Percentiles rank a stretch among this genome's conserved stretches.
Conservation (phyloP, 306 rosid species). For the Phaseolus lunatus region DNA sequence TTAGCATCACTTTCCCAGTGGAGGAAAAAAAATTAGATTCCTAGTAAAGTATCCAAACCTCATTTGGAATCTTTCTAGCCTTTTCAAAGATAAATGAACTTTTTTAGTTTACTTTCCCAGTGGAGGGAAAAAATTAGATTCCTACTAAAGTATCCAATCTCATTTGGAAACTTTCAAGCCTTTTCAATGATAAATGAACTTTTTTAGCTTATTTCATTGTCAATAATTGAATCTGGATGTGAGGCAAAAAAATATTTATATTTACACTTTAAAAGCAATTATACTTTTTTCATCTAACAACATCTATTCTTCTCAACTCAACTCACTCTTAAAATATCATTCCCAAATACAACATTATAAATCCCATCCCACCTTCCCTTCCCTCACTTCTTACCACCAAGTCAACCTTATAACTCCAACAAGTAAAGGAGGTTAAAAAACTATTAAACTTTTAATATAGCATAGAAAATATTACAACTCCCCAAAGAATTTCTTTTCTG, state of each 20-base stretch:
- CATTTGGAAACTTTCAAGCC: background rate
- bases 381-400: too few relatives aligned
- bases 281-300: background rate
- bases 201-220: background rate
- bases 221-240: background rate
- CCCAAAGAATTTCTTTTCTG: background rate
- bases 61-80: too few relatives aligned
- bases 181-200: background rate
- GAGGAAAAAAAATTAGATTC: too few relatives aligned
- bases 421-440: background rate
- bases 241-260: background rate
- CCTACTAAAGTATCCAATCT: too few relatives aligned
- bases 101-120: too few relatives aligned
- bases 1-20: background rate
- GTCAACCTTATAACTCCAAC: too few relatives aligned
- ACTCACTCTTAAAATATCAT: too few relatives aligned
- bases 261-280: background rate
- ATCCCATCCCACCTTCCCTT: too few relatives aligned
- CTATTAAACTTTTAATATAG: background rate
- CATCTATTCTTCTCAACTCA: background rate
- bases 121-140: background rate
- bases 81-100: too few relatives aligned
- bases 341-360: too few relatives aligned
- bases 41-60: too few relatives aligned
- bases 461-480: slow-evolving; percentile 14